phyloP scores from a whole-genome alignment of 2,329 filamentous ascomycete genomes.

The Dothistroma septosporum region DNA sequence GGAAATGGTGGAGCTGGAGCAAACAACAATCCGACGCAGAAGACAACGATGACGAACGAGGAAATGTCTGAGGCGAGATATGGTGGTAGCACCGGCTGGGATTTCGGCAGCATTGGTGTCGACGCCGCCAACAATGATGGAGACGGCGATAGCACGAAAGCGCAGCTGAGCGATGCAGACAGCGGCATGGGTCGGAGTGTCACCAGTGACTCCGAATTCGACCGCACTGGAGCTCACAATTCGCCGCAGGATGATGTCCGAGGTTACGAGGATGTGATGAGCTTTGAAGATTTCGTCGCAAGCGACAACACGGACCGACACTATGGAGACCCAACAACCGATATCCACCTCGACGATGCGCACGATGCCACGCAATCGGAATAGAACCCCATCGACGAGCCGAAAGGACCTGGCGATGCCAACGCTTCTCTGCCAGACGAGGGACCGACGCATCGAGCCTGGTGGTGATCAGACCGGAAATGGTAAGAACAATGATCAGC shows the following conservation, averaged over 20 bases:
- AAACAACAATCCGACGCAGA: slow-evolving; percentile 28
- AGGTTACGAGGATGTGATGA: neutral
- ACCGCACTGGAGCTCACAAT: neutral
- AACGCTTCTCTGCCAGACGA: too few species aligned
- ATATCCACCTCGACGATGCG: neutral
- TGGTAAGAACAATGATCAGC: too few species aligned
- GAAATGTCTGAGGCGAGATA: neutral
- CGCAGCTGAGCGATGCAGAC: neutral
- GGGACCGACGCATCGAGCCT: too few species aligned
- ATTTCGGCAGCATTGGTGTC: neutral
- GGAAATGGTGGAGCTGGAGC: slow-evolving; percentile 26
- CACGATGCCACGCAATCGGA: neutral
- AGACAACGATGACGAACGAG: slow-evolving; percentile 20
- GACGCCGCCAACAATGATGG: neutral
- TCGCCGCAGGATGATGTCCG: neutral
- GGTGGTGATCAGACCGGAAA: too few species aligned
- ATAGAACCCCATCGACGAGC: neutral
- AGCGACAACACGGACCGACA: neutral
- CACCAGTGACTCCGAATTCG: neutral
- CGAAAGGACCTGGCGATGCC: neutral
- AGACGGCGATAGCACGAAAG: neutral
- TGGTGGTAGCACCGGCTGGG: neutral
- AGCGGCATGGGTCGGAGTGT: neutral
- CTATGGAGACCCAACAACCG: neutral
- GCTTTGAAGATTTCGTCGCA: neutral